Conservation (phyloP, 495 filamentous ascomycete species). For the Poronia punctata region DNA sequence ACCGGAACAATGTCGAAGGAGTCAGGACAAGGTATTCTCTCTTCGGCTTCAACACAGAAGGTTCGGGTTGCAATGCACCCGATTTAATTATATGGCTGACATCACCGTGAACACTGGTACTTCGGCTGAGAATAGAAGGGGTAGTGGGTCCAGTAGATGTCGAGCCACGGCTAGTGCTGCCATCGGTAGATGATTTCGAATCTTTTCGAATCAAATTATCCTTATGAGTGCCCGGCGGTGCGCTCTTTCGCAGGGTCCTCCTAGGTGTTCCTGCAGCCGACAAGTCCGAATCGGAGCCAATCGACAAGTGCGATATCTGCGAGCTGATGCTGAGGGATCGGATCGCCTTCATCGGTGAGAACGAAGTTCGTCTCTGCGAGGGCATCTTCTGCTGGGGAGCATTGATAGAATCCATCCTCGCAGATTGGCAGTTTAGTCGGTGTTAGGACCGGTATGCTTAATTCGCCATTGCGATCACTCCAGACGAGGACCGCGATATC, state of each 20-base stretch:
- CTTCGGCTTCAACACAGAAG: slow-evolving; percentile 75
- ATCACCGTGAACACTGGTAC: slow-evolving; percentile 16
- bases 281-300: slow-evolving; percentile 14
- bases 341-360: slow-evolving; percentile 22
- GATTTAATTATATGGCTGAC: slow-evolving; percentile 15
- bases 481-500: too few species aligned
- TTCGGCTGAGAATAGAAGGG: slow-evolving; percentile 20
- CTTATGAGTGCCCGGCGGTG: slow-evolving; percentile 14
- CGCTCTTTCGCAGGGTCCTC: slow-evolving; percentile 16
- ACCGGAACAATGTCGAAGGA: slow-evolving; percentile 71
- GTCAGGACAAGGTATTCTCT: slow-evolving; percentile 90
- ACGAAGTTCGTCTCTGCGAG: slow-evolving; percentile 18
- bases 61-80: slow-evolving; percentile 73
- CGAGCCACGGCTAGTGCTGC: slow-evolving; percentile 17
- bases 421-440: too few species aligned
- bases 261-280: slow-evolving; percentile 8
- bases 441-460: too few species aligned
- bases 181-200: slow-evolving; percentile 21
- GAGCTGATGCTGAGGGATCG: slow-evolving; percentile 23
- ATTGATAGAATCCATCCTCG: slow-evolving; percentile 17
- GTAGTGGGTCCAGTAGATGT: slow-evolving; percentile 22
- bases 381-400: slow-evolving; percentile 10
- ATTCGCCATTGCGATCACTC: too few species aligned
- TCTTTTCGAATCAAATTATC: slow-evolving; percentile 17
- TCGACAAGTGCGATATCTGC: slow-evolving; percentile 22